Evolutionary conservation across 108 stramenopile species (phyloP).

Genomic region (Chaetoceros tenuissimus): DNA sequence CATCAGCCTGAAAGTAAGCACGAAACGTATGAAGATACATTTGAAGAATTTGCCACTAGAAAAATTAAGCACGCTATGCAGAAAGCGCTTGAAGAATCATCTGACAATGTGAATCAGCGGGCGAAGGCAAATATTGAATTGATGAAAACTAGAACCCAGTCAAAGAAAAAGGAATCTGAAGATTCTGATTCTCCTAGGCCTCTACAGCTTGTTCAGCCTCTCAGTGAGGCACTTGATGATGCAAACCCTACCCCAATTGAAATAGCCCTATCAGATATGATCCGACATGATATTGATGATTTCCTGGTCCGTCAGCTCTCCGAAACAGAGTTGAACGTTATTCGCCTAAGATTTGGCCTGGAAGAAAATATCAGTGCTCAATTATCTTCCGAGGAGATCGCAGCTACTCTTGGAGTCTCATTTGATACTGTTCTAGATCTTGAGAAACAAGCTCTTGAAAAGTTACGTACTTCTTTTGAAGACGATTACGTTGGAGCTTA

Average conservation of each 20-base stretch:
- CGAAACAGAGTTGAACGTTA: constrained; percentile 29
- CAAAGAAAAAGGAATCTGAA: constrained; percentile 30
- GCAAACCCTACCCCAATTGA: constrained; percentile 33
- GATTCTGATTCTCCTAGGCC: constrained; percentile 39
- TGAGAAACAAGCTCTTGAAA: constrained; percentile 16
- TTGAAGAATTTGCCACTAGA: constrained; percentile 41
- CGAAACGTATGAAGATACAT: constrained; percentile 5
- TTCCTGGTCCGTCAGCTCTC: constrained; percentile 38
- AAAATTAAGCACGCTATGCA: constrained; percentile 23
- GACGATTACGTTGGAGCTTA: background rate
- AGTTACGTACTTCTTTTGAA: constrained; percentile 10
- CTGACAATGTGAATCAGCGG: constrained; percentile 15
- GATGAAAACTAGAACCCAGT: background rate
- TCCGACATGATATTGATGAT: constrained; percentile 32
- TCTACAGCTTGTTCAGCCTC: constrained; percentile 36
- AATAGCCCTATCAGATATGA: constrained; percentile 30
- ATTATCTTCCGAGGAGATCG: constrained; percentile 11
- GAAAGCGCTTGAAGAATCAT: constrained; percentile 10
- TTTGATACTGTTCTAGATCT: constrained; percentile 12
- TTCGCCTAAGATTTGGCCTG: constrained; percentile 52
- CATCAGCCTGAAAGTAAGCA: constrained; percentile 11
- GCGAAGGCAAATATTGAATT: constrained; percentile 24
- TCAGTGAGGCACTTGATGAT: constrained; percentile 39
- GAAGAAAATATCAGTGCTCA: constrained; percentile 23
- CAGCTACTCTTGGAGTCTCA: constrained; percentile 7